These are phyloP conservation scores for Coniochaeta sp. DNA, from an alignment of 2,329 filamentous ascomycete species.

Conservation along the genomic window DNA sequence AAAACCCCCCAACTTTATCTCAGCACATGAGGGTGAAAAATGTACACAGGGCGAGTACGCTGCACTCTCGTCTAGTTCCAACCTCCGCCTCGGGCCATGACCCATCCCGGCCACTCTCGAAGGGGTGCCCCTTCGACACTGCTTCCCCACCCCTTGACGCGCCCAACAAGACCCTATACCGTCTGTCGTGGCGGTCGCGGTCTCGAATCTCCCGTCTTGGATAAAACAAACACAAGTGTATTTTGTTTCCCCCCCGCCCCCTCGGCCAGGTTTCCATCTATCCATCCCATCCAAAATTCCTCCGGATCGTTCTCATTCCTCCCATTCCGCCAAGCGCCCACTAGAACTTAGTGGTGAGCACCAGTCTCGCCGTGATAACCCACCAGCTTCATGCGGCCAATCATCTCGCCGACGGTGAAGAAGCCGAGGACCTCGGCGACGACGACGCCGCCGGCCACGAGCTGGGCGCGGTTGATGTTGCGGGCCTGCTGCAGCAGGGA, in stretches of 20 bases:
- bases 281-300: not conserved
- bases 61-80: not conserved
- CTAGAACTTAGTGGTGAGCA: slow-evolving; percentile 47
- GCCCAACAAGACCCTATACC: not conserved
- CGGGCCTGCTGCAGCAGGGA: slow-evolving; percentile 41
- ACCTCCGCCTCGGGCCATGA: not conserved
- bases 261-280: not conserved
- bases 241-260: not conserved
- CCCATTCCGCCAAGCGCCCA: not conserved
- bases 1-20: not conserved
- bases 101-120: not conserved
- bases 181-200: not conserved
- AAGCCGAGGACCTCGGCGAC: slow-evolving; percentile 85
- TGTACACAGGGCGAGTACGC: slow-evolving; percentile 1
- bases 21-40: not conserved
- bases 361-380: slow-evolving; percentile 73
- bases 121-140: not conserved
- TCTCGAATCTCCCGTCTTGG: not conserved
- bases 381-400: slow-evolving; percentile 90
- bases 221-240: not conserved
- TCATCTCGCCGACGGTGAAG: slow-evolving; percentile 96
- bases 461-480: slow-evolving; percentile 63
- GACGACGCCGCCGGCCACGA: slow-evolving; percentile 68
- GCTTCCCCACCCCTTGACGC: not conserved
- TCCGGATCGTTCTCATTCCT: too few species aligned